Evolutionary conservation across 257 asterid genomes (phyloP).

Genomic region (Solanum rostratum): DNA sequence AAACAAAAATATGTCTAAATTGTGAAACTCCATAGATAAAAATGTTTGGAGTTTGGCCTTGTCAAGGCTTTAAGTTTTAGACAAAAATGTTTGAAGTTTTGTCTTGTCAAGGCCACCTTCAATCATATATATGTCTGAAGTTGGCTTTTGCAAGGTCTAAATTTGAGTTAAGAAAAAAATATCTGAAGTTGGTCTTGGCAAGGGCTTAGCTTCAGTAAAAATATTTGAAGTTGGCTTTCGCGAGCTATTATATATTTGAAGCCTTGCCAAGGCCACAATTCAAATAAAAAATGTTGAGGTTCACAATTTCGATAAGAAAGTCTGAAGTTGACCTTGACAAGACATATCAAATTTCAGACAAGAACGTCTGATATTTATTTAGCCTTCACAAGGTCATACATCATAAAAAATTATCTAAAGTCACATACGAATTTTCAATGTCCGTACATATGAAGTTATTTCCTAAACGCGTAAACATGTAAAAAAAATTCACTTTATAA

Average conservation of each 20-base stretch:
- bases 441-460: no score
- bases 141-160: not conserved
- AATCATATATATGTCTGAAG: not conserved
- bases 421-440: no score
- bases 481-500: no score
- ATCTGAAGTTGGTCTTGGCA: not conserved
- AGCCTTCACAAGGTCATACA: not conserved
- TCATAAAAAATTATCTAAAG: not conserved
- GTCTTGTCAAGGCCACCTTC: not conserved
- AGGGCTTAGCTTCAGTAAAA: no score
- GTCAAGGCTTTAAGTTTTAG: not conserved
- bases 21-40: not conserved
- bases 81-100: no score
- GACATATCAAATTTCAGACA: not conserved
- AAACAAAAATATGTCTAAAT: no score
- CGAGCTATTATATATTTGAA: not conserved
- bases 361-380: no score
- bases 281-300: not conserved
- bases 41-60: not conserved
- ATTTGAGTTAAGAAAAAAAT: no score
- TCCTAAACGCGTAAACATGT: no score
- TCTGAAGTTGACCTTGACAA: not conserved
- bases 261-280: not conserved
- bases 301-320: not conserved
- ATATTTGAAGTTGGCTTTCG: not conserved